These are phyloP conservation scores for Prunus dulcis DNA, from an alignment of 306 rosid genomes.

Conservation along the genomic window DNA sequence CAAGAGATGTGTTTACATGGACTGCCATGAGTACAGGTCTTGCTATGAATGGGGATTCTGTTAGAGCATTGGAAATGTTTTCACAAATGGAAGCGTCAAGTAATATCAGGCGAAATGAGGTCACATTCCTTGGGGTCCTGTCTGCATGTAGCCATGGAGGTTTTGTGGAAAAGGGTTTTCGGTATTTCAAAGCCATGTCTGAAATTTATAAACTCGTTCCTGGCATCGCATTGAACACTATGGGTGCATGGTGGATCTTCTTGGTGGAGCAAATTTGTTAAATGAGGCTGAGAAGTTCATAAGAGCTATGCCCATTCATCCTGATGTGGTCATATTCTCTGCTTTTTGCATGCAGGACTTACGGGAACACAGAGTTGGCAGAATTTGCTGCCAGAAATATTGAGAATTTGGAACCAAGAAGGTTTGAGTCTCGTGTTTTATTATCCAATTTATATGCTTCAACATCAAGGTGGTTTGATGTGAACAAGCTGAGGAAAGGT, in stretches of 20 bases:
- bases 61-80: constrained; percentile 10
- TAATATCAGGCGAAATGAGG: constrained; percentile 13
- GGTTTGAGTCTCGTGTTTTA: constrained; percentile 5
- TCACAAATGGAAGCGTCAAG: constrained; percentile 15
- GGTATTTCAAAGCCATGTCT: constrained; percentile 9
- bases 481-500: constrained; percentile 9
- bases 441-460: constrained; percentile 20
- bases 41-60: constrained; percentile 17
- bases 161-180: constrained; percentile 1
- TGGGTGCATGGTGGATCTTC: constrained; percentile 29
- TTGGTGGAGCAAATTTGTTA: constrained; percentile 23
- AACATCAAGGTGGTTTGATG: constrained; percentile 24
- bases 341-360: constrained; percentile 16
- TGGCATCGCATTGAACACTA: constrained; percentile 19
- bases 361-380: constrained; percentile 1
- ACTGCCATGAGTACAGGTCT: constrained; percentile 24
- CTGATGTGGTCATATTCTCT: constrained; percentile 24
- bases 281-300: constrained; percentile 16
- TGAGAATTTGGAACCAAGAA: constrained; percentile 23
- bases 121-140: constrained; percentile 14
- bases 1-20: constrained; percentile 19
- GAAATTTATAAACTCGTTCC: constrained; percentile 7
- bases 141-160: constrained; percentile 23
- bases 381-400: constrained; percentile 14
- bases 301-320: constrained; percentile 17